Evolutionary conservation across 1,139 yeast genomes (phyloP).

Genomic region (Protomyces macrosporus): DNA sequence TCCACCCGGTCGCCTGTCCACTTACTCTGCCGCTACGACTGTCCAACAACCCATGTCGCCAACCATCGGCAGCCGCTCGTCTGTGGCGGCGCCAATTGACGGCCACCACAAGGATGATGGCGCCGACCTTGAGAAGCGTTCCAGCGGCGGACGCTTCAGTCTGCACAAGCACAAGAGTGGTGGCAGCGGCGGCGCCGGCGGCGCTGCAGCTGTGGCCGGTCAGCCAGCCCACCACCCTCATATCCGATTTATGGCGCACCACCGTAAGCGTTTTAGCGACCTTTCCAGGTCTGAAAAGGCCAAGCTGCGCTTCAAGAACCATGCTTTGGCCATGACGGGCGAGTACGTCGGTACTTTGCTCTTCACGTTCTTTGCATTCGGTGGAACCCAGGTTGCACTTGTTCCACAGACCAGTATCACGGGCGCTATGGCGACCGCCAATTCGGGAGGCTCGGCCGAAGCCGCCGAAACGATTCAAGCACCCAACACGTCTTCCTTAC

Average conservation of each 20-base stretch:
- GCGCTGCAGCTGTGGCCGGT: neutral
- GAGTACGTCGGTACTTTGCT: slow-evolving; percentile 84
- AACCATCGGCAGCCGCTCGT: neutral
- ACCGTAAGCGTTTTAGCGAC: neutral
- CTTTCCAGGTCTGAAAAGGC: neutral
- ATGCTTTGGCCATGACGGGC: slow-evolving; percentile 48
- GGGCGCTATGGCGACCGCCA: slow-evolving; percentile 40
- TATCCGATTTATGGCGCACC: neutral
- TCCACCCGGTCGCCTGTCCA: neutral
- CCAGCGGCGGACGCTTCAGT: neutral
- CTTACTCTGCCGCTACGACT: neutral
- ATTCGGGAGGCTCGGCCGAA: slow-evolving; percentile 41
- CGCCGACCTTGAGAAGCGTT: neutral
- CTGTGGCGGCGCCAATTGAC: neutral
- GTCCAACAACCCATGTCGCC: neutral
- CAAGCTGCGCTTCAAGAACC: slow-evolving; percentile 15
- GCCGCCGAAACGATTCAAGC: slow-evolving; percentile 16
- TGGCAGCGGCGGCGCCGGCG: neutral
- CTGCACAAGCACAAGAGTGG: neutral
- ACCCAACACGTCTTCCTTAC: slow-evolving; percentile 56
- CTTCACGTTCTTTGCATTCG: slow-evolving; percentile 75
- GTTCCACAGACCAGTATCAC: slow-evolving; percentile 13
- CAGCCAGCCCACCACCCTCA: neutral
- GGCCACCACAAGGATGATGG: neutral
- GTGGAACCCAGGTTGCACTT: slow-evolving; percentile 51